Base-by-base conservation (phyloP, 1,284 basidiomycete genomes). In the Bondarzewia mesenterica region DNA sequence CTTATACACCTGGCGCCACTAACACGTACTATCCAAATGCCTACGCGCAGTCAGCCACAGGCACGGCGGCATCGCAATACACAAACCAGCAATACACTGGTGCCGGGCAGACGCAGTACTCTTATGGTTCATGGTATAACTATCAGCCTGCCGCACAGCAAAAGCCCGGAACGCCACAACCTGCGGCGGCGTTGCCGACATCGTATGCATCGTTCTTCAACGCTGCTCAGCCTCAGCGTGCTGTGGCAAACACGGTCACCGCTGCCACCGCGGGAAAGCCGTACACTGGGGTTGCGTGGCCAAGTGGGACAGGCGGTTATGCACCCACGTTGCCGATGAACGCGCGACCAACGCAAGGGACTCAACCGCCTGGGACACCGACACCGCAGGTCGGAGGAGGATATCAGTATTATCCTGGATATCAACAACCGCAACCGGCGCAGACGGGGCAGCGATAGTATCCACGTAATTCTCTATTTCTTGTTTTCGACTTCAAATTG, bases 191-290 rank as follows among this genome's bases (percentile, higher is more conserved):
- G 6, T 49, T 60, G 3, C 47, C 57, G 20, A 48, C 63, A 35
- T 60, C 65, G 15, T 72, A 72, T 48, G 62, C 70, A 0, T 60
- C 62, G 26, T 73, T 70, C 53, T 71, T 69, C 50, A 56, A 55
- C 51, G 42, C 54, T 26, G 58, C 56, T 40, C 69, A 68, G 48
- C 16, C 66, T 8, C 71, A 71, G 51, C 72, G 73, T 3, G 72
- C 71, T 1, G 73, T 75, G 2, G 73, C 74, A 2, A 75, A 75
- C 40, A 76, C 74, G 0, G 72, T 75, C 21, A 46, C 59, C 0
- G 55, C 59, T 15, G 49, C 59, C 23, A 53, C 49, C 12, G 53
- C 59, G 29, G 47, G 49, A 14, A 68, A 65, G 52, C 48, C 59
- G 15, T 64, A 60, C 32, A 59, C 59, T 26, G 51, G 60, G 12